Conservation (phyloP, 345 rosid genomes). For the Corchorus olitorius region DNA sequence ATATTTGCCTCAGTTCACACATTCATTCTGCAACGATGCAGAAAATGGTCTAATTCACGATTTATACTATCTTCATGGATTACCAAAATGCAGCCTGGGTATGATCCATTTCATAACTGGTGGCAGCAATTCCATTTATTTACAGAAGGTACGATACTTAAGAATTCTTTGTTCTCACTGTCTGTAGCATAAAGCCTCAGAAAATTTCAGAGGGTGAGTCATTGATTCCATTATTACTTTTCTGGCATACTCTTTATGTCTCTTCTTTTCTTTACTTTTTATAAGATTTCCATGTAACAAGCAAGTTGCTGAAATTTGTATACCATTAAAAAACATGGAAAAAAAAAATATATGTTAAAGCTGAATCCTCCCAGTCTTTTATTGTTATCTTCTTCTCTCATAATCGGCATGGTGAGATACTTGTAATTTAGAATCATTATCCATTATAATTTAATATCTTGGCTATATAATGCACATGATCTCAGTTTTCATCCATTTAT, state of each 20-base stretch:
- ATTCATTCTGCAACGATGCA: constrained; percentile 1
- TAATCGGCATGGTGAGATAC: background rate
- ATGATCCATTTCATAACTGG: background rate
- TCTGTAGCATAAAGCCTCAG: background rate
- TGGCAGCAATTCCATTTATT: background rate
- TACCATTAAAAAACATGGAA: background rate
- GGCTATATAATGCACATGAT: background rate
- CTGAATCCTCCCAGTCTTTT: background rate
- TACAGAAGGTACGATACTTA: background rate
- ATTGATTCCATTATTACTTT: background rate
- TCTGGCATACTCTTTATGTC: background rate
- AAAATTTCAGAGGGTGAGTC: background rate
- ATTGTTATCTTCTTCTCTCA: background rate
- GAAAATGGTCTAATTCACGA: background rate
- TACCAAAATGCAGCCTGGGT: background rate
- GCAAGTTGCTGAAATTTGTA: background rate
- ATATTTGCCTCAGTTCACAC: background rate
- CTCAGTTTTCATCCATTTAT: no score
- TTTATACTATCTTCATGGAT: constrained; percentile 9
- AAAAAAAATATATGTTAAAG: background rate
- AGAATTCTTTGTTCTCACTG: background rate
- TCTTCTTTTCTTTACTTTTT: background rate
- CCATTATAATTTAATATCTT: background rate
- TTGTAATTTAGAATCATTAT: background rate
- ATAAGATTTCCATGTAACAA: background rate